Evolutionary conservation across 2,329 filamentous ascomycete genomes (phyloP), one percentile per base, ranked within the genome.

Genomic region (Diplocarpon rosae): DNA sequence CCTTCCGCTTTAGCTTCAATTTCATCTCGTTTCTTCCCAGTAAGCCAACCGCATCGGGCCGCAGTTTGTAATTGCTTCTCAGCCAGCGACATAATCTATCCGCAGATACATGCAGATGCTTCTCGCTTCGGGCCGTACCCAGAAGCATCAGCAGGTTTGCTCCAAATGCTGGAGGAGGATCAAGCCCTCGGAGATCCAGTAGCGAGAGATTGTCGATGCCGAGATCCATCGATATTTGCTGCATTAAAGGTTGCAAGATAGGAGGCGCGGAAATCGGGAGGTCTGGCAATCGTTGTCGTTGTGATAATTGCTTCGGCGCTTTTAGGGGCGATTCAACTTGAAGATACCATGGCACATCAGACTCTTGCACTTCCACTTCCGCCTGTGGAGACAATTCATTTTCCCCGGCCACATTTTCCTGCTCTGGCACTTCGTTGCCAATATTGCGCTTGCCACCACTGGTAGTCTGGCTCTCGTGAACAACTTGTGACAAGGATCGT

Each of bases 61-160:
- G 68, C 31, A 96, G 67, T 43, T 80, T 78, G 63, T 86, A 77
- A 11, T 78, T 75, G 34, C 74, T 79, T 42, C 88, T 75, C 36
- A 95, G 67, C 83, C 86, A 95, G 47, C 90, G 77, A 52, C 89
- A 86, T 20, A 95, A 75, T n/a, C 87, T 78, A 59, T 94, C 88
- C 0, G 89, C 87, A 1, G 86, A 86, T 16, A 95, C 83, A 59
- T 95, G 90, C 30, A 98, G 70, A 66, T 98, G 92, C 42, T 90
- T 88, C 63, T 95, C 86, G 57, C 86, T 93, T 47, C 92, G 82
- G 12, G 90, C 86, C 8, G 88, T 95, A 33, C 84, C 88, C 52
- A 98, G 78, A 27, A 98, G 66, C 92, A 96, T 96, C 43, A 98
- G 73, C 24, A 95, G 72, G 56, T 90, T 89, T 1, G 85, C 78